Evolutionary conservation across 1,139 yeast genomes (phyloP), one percentile per base, ranked within the genome.

Genomic region (Candida dubliniensis): DNA sequence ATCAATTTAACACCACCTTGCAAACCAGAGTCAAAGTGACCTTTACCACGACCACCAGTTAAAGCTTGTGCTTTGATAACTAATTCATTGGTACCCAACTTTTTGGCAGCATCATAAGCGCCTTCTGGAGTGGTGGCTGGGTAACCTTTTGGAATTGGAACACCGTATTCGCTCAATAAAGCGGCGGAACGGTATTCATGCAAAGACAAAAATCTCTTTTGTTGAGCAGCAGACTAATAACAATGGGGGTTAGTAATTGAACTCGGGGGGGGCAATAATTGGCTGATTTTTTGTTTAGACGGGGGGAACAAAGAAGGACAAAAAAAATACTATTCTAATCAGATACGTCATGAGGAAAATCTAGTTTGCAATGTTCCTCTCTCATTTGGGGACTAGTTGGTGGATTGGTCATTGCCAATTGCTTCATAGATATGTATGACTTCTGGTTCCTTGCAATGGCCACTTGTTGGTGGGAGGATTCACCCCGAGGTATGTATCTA

Each of bases 21-120:
- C 66, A 89, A 82, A 41, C 99, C 99, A 59, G 84, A 84, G 73
- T 90, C 97, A 58, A 93, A 91, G 71, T 88, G 91, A 53, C 99
- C 99, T 71, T 93, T 93, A 74, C 99, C 99, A 73, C 99, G 86
- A 64, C 99, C 99, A 74, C 99, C 99, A 49, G 99, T 91, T 62
- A 95, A 80, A 43, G 96, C 98, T 76, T 93, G 99, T 48, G 99
- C 99, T 78, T 93, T 93, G 68, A 93, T 81, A 54, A 93, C 98
- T 73, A 93, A 76, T 58, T 89, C 96, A 59, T 82, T 82, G 54
- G 87, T 76, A 56, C 83, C 80, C 58, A 78, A 69, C 41, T 66
- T 69, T 57, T 76, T 66, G 55, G 98, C 98, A 47, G 85, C 83
- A 47, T 83, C 77, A 63, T 67, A 88, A 41, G 99, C 98, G 53